Percentiles rank a stretch among this genome's conserved stretches.
These are phyloP conservation scores for Nigrograna mackinnonii DNA, from an alignment of 2,329 filamentous ascomycete genomes.

Conservation along the genomic window DNA sequence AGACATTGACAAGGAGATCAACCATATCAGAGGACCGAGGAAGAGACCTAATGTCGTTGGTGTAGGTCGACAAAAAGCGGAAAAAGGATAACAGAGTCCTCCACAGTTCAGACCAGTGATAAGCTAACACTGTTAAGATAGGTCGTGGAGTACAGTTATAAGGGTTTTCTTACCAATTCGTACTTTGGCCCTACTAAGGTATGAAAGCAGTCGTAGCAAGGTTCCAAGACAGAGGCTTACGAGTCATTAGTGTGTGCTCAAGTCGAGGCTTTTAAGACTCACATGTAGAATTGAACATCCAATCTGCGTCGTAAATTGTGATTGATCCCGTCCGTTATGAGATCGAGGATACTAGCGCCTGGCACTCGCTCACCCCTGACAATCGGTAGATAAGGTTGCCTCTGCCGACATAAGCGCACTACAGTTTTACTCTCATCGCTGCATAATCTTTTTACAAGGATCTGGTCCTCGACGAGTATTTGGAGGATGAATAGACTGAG, in stretches of 20 bases:
- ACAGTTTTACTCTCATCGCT: constrained; percentile 73
- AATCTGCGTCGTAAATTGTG: constrained; percentile 88
- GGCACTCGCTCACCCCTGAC: constrained; percentile 74
- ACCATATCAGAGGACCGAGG: constrained; percentile 74
- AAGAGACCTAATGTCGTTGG: constrained; percentile 71
- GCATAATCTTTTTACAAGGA: constrained; percentile 81
- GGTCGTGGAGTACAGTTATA: too few relatives aligned
- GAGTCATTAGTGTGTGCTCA: too few relatives aligned
- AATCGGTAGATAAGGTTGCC: constrained; percentile 80
- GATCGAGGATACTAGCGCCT: constrained; percentile 77
- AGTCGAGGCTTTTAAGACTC: too few relatives aligned
- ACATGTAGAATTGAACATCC: constrained; percentile 82
- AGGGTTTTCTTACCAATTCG: constrained; percentile 66
- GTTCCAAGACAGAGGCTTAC: constrained; percentile 75
- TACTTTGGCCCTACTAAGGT: constrained; percentile 79
- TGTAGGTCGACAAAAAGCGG: constrained; percentile 88
- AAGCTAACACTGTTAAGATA: constrained; percentile 46
- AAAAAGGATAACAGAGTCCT: constrained; percentile 84
- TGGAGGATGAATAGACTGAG: constrained; percentile 84
- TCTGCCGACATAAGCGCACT: constrained; percentile 86
- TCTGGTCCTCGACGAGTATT: constrained; percentile 82
- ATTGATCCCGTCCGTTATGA: constrained; percentile 87
- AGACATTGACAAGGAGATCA: constrained; percentile 76
- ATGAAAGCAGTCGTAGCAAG: constrained; percentile 79
- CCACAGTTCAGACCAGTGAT: constrained; percentile 97